These are phyloP conservation scores for Tylopilus plumbeoviolaceoides DNA, from an alignment of 768 basidiomycete species.

Conservation along the genomic window DNA sequence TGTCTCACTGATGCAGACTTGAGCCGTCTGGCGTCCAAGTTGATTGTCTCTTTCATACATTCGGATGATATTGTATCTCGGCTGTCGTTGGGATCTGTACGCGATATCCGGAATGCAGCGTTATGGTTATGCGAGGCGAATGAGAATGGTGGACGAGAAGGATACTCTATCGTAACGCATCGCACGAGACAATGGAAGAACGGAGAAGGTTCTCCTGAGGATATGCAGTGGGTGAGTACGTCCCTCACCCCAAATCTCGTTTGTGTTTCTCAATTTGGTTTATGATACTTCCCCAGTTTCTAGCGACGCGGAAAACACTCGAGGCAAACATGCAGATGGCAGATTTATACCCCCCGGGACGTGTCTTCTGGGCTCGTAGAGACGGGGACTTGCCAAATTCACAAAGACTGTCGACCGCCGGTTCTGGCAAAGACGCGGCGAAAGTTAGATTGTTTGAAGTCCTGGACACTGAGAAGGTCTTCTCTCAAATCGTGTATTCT, in stretches of 20 bases:
- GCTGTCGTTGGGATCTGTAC: conserved; percentile 71
- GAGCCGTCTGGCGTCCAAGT: conserved; percentile 51
- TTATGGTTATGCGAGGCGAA: conserved; percentile 79
- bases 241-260: neutral
- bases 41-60: conserved; percentile 77
- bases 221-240: conserved; percentile 47
- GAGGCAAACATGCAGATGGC: conserved; percentile 80
- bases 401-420: conserved; percentile 21
- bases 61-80: conserved; percentile 80
- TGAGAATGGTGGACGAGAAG: conserved; percentile 35
- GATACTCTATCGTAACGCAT: conserved; percentile 38
- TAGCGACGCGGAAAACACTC: conserved; percentile 76
- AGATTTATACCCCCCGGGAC: conserved; percentile 72
- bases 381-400: conserved; percentile 65
- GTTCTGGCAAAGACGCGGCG: conserved; percentile 31
- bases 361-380: conserved; percentile 75
- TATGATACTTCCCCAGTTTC: conserved; percentile 50
- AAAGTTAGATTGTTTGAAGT: conserved; percentile 76
- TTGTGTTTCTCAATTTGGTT: neutral
- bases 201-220: conserved; percentile 52
- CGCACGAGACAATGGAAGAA: conserved; percentile 59
- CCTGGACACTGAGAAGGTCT: conserved; percentile 69
- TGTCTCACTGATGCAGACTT: conserved; percentile 61
- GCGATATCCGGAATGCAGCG: conserved; percentile 70
- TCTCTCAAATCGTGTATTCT: conserved; percentile 77